These are phyloP conservation scores for Neurospora terricola DNA, from an alignment of 495 filamentous ascomycete genomes.

Conservation along the genomic window DNA sequence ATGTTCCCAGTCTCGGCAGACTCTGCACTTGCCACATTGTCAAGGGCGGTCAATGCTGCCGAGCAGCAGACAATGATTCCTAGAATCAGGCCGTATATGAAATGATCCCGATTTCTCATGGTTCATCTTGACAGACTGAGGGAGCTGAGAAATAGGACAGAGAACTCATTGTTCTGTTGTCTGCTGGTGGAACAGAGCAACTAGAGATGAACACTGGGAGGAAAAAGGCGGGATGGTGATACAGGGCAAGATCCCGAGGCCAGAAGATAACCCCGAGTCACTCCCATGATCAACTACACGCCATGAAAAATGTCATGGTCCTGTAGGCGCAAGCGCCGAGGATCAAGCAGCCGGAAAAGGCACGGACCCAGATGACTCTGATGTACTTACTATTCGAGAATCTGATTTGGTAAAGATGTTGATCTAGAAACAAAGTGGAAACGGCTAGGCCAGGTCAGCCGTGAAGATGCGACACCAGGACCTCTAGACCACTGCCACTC, in stretches of 20 bases:
- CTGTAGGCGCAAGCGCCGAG: neutral
- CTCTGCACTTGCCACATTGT: neutral
- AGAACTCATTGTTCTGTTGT: neutral
- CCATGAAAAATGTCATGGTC: neutral
- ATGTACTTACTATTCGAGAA: neutral
- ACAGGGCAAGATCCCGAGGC: neutral
- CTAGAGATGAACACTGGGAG: neutral
- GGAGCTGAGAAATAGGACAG: neutral
- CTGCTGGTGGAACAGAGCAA: neutral
- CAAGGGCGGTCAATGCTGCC: neutral
- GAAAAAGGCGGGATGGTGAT: neutral
- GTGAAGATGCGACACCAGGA: neutral
- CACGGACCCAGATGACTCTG: slow-evolving; percentile 1
- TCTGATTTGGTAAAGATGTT: slow-evolving; percentile 4
- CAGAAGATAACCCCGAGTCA: neutral
- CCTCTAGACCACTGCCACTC: neutral
- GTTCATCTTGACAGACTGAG: neutral
- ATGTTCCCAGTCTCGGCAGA: neutral
- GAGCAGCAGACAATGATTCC: neutral
- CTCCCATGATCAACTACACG: neutral
- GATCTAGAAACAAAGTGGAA: slow-evolving; percentile 3
- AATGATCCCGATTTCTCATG: neutral
- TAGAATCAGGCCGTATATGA: neutral
- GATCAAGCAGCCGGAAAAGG: neutral
- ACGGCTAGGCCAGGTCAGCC: neutral